Conservation (phyloP, 495 filamentous ascomycete genomes). For the Talaromyces proteolyticus region DNA sequence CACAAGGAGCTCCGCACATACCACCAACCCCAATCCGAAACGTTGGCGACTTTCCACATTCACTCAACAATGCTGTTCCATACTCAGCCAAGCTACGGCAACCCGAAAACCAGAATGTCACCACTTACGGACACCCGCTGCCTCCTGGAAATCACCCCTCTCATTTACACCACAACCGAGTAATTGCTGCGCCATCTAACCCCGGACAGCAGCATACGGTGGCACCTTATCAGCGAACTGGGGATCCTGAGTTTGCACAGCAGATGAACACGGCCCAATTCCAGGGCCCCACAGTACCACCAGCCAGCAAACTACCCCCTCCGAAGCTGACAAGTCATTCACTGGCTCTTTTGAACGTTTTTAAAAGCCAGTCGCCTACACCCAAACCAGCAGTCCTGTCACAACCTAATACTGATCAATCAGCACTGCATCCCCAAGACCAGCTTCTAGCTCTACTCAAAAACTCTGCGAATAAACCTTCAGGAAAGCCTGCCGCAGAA, state of each 20-base stretch:
- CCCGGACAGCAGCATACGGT: conserved; percentile 9
- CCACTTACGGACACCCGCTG: not conserved
- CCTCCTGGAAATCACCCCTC: not conserved
- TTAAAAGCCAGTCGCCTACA: conserved; percentile 43
- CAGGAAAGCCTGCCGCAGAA: conserved; percentile 24
- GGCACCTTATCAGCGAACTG: conserved; percentile 47
- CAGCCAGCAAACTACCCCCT: conserved; percentile 50
- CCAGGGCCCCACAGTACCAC: conserved; percentile 42
- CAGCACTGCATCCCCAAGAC: conserved; percentile 29
- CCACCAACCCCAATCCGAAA: no score
- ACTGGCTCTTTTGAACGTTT: conserved; percentile 55
- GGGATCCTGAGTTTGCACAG: conserved; percentile 44
- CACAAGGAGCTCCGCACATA: no score
- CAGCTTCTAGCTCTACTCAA: conserved; percentile 31
- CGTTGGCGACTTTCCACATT: not conserved
- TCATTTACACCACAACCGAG: not conserved
- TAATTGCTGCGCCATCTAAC: not conserved
- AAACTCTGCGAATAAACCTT: conserved; percentile 14
- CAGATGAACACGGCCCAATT: conserved; percentile 29
- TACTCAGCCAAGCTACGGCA: no score
- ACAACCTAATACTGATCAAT: conserved; percentile 12
- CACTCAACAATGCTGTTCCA: no score
- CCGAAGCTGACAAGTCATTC: conserved; percentile 62
- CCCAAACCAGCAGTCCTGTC: conserved; percentile 23
- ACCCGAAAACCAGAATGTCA: not conserved